Evolutionary conservation across 768 basidiomycete species (phyloP).

Genomic region (Suillus bovinus): DNA sequence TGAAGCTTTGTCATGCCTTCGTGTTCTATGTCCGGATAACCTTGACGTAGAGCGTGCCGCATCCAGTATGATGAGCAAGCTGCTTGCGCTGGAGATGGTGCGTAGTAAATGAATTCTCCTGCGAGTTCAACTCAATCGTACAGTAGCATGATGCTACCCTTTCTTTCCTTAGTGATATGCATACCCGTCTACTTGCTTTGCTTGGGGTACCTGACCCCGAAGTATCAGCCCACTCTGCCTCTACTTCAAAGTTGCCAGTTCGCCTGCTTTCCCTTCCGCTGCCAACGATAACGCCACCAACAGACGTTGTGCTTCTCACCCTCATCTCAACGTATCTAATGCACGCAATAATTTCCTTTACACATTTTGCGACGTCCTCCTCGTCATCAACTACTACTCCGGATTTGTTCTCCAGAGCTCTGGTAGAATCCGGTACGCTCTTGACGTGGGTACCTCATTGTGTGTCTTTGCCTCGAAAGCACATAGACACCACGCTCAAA

Average conservation of each 20-base stretch:
- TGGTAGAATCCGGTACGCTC: slow-evolving; percentile 38
- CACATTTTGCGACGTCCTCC: slow-evolving; percentile 27
- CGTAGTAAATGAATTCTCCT: slow-evolving; percentile 27
- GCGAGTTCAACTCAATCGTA: background rate
- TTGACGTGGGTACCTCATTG: slow-evolving; percentile 54
- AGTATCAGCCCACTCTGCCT: background rate
- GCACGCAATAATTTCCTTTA: slow-evolving; percentile 49
- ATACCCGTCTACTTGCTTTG: slow-evolving; percentile 37
- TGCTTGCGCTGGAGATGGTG: slow-evolving; percentile 72
- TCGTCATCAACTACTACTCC: slow-evolving; percentile 11
- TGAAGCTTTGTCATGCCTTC: slow-evolving; percentile 46
- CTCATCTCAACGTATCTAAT: slow-evolving; percentile 62
- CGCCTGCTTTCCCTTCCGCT: slow-evolving; percentile 45
- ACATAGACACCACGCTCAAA: slow-evolving; percentile 58
- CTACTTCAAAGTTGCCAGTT: slow-evolving; percentile 13
- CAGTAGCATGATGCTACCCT: slow-evolving; percentile 56
- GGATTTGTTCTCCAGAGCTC: slow-evolving; percentile 28
- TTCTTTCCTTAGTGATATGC: slow-evolving; percentile 46
- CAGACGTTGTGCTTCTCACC: slow-evolving; percentile 40
- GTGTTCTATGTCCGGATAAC: slow-evolving; percentile 45
- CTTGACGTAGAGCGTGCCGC: slow-evolving; percentile 77
- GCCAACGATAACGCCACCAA: slow-evolving; percentile 33
- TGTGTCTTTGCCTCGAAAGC: slow-evolving; percentile 47
- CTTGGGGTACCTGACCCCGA: background rate
- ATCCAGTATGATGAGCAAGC: slow-evolving; percentile 62